Percentiles rank a stretch among this genome's conserved stretches.
Evolutionary conservation across 805 yeast genomes (phyloP).

Genomic region (Hanseniaspora meyeri): DNA sequence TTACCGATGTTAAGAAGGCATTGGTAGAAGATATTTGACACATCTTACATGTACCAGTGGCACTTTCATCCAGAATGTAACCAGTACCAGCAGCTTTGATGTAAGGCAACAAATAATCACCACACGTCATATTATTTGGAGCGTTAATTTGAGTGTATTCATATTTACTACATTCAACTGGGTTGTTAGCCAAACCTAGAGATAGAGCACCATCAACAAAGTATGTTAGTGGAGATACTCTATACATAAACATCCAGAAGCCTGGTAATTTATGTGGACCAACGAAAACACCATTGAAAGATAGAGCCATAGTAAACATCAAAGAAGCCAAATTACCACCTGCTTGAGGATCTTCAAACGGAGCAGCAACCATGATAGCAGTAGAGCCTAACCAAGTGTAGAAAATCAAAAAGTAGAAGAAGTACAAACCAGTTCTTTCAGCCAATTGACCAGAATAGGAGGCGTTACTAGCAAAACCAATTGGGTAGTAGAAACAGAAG

Average conservation of each 20-base stretch:
- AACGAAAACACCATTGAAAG: slow-evolving; percentile 69
- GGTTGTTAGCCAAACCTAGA: slow-evolving; percentile 41
- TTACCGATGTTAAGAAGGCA: slow-evolving; percentile 39
- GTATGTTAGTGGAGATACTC: slow-evolving; percentile 59
- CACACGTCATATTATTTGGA: slow-evolving; percentile 46
- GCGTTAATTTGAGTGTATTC: slow-evolving; percentile 43
- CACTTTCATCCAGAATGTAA: slow-evolving; percentile 34
- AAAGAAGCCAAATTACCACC: slow-evolving; percentile 51
- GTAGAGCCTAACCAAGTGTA: slow-evolving; percentile 44
- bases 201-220: slow-evolving; percentile 44
- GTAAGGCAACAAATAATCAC: slow-evolving; percentile 35
- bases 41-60: slow-evolving; percentile 43
- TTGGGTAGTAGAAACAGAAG: slow-evolving; percentile 60
- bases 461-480: slow-evolving; percentile 54
- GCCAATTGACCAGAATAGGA: slow-evolving; percentile 35
- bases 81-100: slow-evolving; percentile 33
- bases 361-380: slow-evolving; percentile 49
- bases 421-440: slow-evolving; percentile 47
- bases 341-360: slow-evolving; percentile 44
- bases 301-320: slow-evolving; percentile 48
- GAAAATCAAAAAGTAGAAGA: slow-evolving; percentile 36
- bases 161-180: slow-evolving; percentile 35
- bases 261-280: slow-evolving; percentile 47
- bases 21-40: slow-evolving; percentile 49
- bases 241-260: slow-evolving; percentile 74